Evolutionary conservation across 306 rosid species (phyloP), one percentile per base, ranked within the genome.

Genomic region (Castanea mollissima): DNA sequence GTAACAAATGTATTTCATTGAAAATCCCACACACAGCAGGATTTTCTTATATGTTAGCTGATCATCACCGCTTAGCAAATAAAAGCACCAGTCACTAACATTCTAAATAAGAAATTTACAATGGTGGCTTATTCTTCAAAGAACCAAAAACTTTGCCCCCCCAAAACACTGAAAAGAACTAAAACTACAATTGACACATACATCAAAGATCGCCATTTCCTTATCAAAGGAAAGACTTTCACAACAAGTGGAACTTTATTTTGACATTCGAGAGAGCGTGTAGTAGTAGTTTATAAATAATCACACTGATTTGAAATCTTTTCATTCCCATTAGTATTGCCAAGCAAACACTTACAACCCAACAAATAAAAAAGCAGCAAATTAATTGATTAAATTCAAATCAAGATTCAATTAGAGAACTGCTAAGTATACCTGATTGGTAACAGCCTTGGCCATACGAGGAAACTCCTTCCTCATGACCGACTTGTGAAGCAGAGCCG

Each of bases 391-490:
- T 32, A 32, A 32, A 32, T 32, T 0, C 35, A 4, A 32, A 32
- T 4, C 35, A 32, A 32, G 35, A 32, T 32, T 32, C 35, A 32
- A 32, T 6, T 25, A 25, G 27, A 34, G 38, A 34, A 34, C 7
- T 34, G 6, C 5, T 35, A 35, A 35, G 41, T 18, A 44, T 75
- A 93, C 99, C 99, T 96, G 98, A 73, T 93, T 89, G 6, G 57
- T 20, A 8, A 96, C 94, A 2, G 98, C 94, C 38, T 90, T 89
- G 3, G 94, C 94, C 97, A 93, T 90, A 54, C 93, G 86, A 4
- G 86, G 54, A 84, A 96, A 93, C 80, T 96, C 99, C 87, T 96
- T 93, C 75, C 92, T 96, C 96, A 96, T 80, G 65, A 91, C 79
- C 55, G 98, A 96, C 76, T 91, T 96, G 82, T 96, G 98, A 51